Percentiles rank a stretch among this genome's conserved stretches.
Conservation (phyloP, 306 rosid species). For the Medicago truncatula region DNA sequence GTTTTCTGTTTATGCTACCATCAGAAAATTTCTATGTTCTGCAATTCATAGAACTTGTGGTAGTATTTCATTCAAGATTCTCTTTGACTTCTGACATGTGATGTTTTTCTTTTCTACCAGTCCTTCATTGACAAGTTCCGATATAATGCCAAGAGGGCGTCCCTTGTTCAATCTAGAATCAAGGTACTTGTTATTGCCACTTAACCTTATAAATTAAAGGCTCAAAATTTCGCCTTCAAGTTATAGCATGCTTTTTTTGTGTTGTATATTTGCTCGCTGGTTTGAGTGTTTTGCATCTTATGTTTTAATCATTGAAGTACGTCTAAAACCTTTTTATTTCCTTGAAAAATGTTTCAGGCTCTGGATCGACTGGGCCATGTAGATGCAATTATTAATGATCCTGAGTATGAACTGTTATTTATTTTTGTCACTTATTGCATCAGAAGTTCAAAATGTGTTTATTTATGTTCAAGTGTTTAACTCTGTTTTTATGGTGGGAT, state of each 20-base stretch:
- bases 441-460: background rate
- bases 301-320: constrained; percentile 23
- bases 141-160: constrained; percentile 97
- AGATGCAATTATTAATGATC: constrained; percentile 92
- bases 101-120: constrained; percentile 56
- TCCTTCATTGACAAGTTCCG: constrained; percentile 96
- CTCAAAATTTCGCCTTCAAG: background rate
- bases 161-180: constrained; percentile 99
- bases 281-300: constrained; percentile 32
- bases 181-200: constrained; percentile 63
- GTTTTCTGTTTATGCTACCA: constrained; percentile 9
- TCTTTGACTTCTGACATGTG: constrained; percentile 48
- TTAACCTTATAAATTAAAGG: constrained; percentile 33
- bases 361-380: constrained; percentile 91
- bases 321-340: constrained; percentile 5
- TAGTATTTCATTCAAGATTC: constrained; percentile 37
- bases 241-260: constrained; percentile 7
- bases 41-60: constrained; percentile 17
- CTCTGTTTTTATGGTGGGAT: constrained; percentile 42
- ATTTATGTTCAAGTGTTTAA: constrained; percentile 33
- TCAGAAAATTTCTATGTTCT: constrained; percentile 2
- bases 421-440: constrained; percentile 21
- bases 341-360: constrained; percentile 62
- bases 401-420: constrained; percentile 75
- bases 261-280: constrained; percentile 29